Evolutionary conservation across 2,329 filamentous ascomycete genomes (phyloP).

Genomic region (Colletotrichum sp.): DNA sequence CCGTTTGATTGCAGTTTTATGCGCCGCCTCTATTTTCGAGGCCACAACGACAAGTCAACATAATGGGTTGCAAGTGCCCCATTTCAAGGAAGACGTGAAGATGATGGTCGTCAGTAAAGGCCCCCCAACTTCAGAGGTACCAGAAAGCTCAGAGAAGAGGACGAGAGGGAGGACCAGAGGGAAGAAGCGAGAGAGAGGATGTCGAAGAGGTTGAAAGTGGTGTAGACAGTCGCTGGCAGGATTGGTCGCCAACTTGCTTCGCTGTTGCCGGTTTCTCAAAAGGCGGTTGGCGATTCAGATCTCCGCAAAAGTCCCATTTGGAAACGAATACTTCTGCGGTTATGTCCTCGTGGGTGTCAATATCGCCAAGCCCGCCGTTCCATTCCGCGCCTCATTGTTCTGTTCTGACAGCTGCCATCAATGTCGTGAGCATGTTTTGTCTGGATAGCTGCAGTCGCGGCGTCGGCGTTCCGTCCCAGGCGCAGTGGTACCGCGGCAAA

Average conservation of each 20-base stretch:
- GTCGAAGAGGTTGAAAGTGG: not conserved
- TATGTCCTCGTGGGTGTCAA: not conserved
- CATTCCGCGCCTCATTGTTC: not conserved
- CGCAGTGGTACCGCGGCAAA: not conserved
- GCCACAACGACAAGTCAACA: not conserved
- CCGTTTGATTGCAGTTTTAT: slow-evolving; percentile 7
- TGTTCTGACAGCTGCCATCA: not conserved
- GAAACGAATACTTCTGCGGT: not conserved
- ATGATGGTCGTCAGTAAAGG: not conserved
- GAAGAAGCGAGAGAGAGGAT: not conserved
- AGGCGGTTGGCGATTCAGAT: not conserved
- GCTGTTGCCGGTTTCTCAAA: not conserved
- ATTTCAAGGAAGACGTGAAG: not conserved
- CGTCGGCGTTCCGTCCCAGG: not conserved
- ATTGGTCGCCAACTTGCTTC: not conserved
- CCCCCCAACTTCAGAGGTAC: not conserved
- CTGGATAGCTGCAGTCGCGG: not conserved
- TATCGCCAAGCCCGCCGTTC: not conserved
- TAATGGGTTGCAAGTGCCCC: not conserved
- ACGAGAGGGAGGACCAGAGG: not conserved
- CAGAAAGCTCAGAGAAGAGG: not conserved
- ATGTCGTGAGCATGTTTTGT: not conserved
- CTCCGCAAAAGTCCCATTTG: not conserved
- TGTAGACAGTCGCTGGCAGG: not conserved
- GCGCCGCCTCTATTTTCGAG: not conserved